Evolutionary conservation across 176 grass and related monocot species (phyloP), one percentile per base, ranked within the genome.

Genomic region (Ananas comosus): DNA sequence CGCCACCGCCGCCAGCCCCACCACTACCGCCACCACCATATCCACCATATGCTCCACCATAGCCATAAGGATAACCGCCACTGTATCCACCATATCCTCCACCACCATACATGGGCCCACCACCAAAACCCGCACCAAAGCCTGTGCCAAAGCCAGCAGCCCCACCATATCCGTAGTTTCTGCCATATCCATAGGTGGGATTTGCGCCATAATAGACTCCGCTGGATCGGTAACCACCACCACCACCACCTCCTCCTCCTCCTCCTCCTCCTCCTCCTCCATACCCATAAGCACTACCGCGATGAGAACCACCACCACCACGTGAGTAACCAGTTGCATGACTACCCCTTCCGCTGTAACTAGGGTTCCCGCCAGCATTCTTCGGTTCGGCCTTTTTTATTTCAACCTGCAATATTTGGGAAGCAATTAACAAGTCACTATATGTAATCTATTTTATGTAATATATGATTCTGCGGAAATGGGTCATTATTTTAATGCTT

Each of bases 351-450:
- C 80, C 80, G 9, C 64, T 90, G 51, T 74, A 77, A 70, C 84
- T 79, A 11, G 79, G 75, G 73, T 91, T 85, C 42, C 83, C 82
- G 27, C 85, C 87, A 52, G 89, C 65, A 85, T 88, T 99, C 78
- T 91, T 99, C 80, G 94, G 94, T 59, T 99, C 94, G 8, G 94
- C 94, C 67, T 85, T 93, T 82, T 99, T 99, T 80, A 99, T 93
- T 82, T 99, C 94, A 82, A 99, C 94, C 94, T 99, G 82, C 64
- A 77, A 80, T 67, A 42, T 42, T 24, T 53, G 52, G 33, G 53
- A 68, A 29, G 13, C 23, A 19, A 2, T 61, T 17, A 18, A 7
- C 56, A 61, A 61, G 21, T 18, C 56, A 18, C 56, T 22, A n/a
- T 61, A 16, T 56, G 52, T 13, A 56, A 42, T 42, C 33, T 7